These are phyloP conservation scores for Cicer cuneatum DNA, from an alignment of 306 rosid genomes.

Conservation along the genomic window DNA sequence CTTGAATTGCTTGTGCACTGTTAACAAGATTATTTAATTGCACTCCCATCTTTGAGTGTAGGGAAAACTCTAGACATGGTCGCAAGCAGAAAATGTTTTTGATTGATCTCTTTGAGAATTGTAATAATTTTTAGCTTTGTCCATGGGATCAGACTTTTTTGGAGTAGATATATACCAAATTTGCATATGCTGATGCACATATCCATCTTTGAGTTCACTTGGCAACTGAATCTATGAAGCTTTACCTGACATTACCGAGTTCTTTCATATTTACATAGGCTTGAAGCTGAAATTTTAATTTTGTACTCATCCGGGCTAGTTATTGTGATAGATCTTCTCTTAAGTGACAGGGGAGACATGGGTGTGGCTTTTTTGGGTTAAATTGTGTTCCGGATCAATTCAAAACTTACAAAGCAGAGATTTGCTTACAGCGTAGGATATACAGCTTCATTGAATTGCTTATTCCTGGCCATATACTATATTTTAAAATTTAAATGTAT, in stretches of 20 bases:
- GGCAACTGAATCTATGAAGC: conserved; percentile 17
- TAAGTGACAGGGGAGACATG: not conserved
- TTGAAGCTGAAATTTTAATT: conserved; percentile 11
- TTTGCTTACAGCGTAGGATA: conserved; percentile 5
- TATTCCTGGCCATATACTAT: not conserved
- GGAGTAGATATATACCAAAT: not conserved
- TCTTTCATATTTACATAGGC: conserved; percentile 4
- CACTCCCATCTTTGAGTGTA: not conserved
- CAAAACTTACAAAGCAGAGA: conserved; percentile 1
- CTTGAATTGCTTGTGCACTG: not conserved
- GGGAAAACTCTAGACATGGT: conserved; percentile 15
- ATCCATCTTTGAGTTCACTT: not conserved
- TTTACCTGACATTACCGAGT: not conserved
- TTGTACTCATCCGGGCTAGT: conserved; percentile 21
- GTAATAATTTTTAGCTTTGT: not conserved
- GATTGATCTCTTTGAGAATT: not conserved
- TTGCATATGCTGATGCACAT: not conserved
- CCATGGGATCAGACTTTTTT: not conserved
- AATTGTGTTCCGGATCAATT: conserved; percentile 29
- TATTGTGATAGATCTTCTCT: not conserved
- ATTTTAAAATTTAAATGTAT: not conserved
- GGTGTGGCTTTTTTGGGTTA: conserved; percentile 2
- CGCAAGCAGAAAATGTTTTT: not conserved
- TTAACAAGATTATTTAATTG: not conserved
- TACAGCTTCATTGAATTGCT: not conserved